Evolutionary conservation across 345 rosid species (phyloP).

Genomic region (Salix viminalis): DNA sequence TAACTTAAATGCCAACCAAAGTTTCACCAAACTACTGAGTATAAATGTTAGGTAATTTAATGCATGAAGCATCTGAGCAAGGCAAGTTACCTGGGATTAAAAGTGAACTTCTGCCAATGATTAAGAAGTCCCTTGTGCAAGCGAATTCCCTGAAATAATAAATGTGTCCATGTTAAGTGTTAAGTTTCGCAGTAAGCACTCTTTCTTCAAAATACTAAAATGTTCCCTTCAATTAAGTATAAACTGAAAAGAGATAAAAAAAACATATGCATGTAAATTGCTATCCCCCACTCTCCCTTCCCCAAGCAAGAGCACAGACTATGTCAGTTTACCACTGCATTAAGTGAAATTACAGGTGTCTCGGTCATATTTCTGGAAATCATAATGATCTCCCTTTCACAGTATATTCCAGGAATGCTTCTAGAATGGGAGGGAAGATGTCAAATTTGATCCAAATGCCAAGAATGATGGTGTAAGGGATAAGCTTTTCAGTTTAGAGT

Average conservation of each 20-base stretch:
- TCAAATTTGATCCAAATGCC: neutral
- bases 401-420: neutral
- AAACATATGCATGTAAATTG: neutral
- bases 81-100: slow-evolving; percentile 79
- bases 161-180: neutral
- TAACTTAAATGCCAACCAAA: neutral
- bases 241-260: neutral
- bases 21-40: neutral
- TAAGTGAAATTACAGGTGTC: neutral
- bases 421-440: neutral
- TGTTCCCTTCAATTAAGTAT: neutral
- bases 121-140: slow-evolving; percentile 76
- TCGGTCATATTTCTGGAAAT: neutral
- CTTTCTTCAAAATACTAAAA: neutral
- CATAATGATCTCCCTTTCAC: neutral
- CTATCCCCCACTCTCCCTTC: neutral
- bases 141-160: slow-evolving; percentile 62
- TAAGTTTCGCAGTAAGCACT: neutral
- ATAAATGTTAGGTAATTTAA: neutral
- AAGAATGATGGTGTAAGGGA: neutral
- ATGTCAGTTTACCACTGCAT: neutral
- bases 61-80: slow-evolving; percentile 1
- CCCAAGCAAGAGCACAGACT: neutral
- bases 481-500: neutral
- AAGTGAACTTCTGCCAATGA: slow-evolving; percentile 96